phyloP scores from a whole-genome alignment of 495 filamentous ascomycete species.

The Penicillium roqueforti region DNA sequence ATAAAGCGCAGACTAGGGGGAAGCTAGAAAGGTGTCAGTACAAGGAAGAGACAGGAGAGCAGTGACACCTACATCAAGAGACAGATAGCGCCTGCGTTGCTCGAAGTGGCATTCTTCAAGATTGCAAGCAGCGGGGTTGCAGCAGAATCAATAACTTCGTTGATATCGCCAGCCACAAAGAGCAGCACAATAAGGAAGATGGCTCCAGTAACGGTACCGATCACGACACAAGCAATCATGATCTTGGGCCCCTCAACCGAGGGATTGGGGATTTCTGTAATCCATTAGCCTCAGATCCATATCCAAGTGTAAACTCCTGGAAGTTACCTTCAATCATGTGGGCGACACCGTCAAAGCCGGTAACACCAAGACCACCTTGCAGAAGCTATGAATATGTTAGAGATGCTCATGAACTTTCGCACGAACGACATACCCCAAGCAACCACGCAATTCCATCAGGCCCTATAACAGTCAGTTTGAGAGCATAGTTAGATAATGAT shows the following conservation, averaged over 20 bases:
- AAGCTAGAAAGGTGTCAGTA: slow-evolving; percentile 41
- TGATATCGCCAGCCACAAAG: slow-evolving; percentile 57
- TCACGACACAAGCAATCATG: slow-evolving; percentile 67
- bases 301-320: not conserved
- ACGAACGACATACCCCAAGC: slow-evolving; percentile 43
- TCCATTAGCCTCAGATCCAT: slow-evolving; percentile 13
- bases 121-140: slow-evolving; percentile 67
- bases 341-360: slow-evolving; percentile 56
- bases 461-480: slow-evolving; percentile 34
- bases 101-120: slow-evolving; percentile 64
- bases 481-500: not conserved
- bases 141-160: slow-evolving; percentile 56
- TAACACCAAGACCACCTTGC: slow-evolving; percentile 58
- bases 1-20: slow-evolving; percentile 67
- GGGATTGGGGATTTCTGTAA: slow-evolving; percentile 64
- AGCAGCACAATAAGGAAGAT: slow-evolving; percentile 64
- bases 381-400: slow-evolving; percentile 40
- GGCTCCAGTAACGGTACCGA: slow-evolving; percentile 64
- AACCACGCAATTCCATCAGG: slow-evolving; percentile 62
- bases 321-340: slow-evolving; percentile 46
- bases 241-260: slow-evolving; percentile 62
- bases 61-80: slow-evolving; percentile 53
- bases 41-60: not conserved
- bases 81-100: slow-evolving; percentile 60
- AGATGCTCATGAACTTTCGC: not conserved